Evolutionary conservation across 164 flowering plant genomes (phyloP), one percentile per base, ranked within the genome.

Genomic region (Magnolia kwangsiensis): DNA sequence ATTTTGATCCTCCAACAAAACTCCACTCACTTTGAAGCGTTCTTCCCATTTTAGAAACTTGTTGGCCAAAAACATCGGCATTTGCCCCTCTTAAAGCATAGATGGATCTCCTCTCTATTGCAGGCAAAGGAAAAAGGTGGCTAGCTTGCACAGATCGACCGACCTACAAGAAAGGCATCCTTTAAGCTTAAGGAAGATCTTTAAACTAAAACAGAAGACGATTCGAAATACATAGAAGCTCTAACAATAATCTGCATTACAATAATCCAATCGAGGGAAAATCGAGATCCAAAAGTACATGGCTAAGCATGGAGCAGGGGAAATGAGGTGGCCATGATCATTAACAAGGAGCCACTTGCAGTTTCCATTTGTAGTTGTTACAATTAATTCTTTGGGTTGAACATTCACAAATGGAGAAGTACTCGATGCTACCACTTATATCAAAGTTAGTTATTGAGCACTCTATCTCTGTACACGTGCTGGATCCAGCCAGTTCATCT

Each of bases 1-100:
- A 51, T 82, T 74, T 84, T 75, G 88, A 83, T 74, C 90, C 91
- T 75, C 85, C 82, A 0, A 71, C 23, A 37, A 86, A 87, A 80
- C 86, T 84, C 90, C 90, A 86, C n/a, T 75, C 75, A 18, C 70
- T 77, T 55, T 69, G 20, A 51, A 23, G 51, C n/a, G 23, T 27
- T n/a, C 66, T 73, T 50, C 80, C 80, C 8, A 58, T 55, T 67
- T 71, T 80, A 64, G 72, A 51, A 72, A 76, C 74, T 50, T 21
- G 76, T 49, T 27, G 73, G 31, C 78, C 73, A 51, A 72, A 75
- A 45, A 63, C 10, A 55, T 77, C 78, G 71, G 76, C 37, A 31
- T 21, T 51, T 20, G n/a, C 51, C 59, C 74, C 78, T 74, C 67
- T 72, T 21, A 75, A 59, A 50, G 59, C 67, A 75, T 61, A 49